Evolutionary conservation across 441 rosid genomes (phyloP).

Genomic region (Kokia cookei): DNA sequence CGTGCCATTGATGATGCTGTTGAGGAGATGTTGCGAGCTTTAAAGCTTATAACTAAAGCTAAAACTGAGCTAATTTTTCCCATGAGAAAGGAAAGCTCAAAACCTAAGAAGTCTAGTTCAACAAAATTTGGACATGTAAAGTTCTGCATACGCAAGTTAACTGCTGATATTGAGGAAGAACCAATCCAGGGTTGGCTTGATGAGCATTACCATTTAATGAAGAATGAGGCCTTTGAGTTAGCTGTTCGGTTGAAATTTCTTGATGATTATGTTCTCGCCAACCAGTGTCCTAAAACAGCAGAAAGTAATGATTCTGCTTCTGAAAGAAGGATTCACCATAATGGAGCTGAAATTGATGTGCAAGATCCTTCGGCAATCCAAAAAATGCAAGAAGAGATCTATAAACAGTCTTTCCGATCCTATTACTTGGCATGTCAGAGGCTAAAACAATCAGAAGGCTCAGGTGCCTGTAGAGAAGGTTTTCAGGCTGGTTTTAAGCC

Average conservation of each 20-base stretch:
- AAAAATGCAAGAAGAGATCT: conserved; percentile 71
- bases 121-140: conserved; percentile 69
- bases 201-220: conserved; percentile 85
- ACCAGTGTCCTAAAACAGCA: conserved; percentile 39
- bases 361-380: conserved; percentile 53
- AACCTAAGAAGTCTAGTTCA: conserved; percentile 66
- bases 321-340: conserved; percentile 46
- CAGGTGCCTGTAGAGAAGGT: conserved; percentile 82
- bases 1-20: conserved; percentile 98
- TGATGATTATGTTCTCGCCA: conserved; percentile 53
- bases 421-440: conserved; percentile 92
- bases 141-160: conserved; percentile 70
- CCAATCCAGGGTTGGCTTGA: conserved; percentile 99
- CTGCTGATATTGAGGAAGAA: conserved; percentile 97
- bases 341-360: conserved; percentile 64
- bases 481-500: conserved; percentile 94
- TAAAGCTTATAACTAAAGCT: conserved; percentile 76
- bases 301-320: conserved; percentile 48
- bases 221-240: conserved; percentile 83
- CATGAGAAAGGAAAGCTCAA: conserved; percentile 58
- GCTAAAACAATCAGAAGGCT: conserved; percentile 65
- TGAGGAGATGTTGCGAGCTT: conserved; percentile 92
- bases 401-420: conserved; percentile 67
- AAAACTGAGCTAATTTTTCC: conserved; percentile 57
- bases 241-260: conserved; percentile 91